These are phyloP conservation scores for Aureobasidium uvarum DNA, from an alignment of 2,329 filamentous ascomycete species.

Conservation along the genomic window DNA sequence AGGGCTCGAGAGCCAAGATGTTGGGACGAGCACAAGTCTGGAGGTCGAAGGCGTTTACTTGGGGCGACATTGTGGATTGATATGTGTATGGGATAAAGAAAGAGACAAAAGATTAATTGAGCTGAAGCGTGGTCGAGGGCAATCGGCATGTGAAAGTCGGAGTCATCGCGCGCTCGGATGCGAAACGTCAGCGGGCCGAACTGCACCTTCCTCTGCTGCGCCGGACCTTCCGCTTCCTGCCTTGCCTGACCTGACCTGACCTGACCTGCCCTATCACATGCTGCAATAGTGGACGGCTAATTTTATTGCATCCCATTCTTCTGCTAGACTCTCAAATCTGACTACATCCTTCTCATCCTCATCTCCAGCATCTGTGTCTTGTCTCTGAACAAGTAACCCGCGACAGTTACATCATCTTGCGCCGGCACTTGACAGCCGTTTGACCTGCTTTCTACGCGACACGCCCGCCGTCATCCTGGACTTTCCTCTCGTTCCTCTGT, in stretches of 20 bases:
- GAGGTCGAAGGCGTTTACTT: conserved; percentile 46
- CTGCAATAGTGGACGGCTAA: not conserved
- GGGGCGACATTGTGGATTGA: conserved; percentile 8
- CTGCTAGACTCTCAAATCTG: not conserved
- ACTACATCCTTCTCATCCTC: not conserved
- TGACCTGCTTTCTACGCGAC: not conserved
- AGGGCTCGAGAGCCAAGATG: conserved; percentile 54
- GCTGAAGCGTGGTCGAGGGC: not conserved
- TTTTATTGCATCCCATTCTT: not conserved
- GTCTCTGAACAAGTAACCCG: too few relatives aligned
- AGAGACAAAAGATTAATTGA: not conserved
- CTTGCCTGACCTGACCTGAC: not conserved
- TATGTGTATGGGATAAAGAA: not conserved
- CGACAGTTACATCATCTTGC: conserved; percentile 22
- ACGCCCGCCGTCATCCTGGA: not conserved
- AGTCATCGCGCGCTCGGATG: conserved; percentile 15
- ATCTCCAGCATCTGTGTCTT: not conserved
- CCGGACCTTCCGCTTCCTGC: conserved; percentile 3
- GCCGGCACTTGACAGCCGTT: conserved; percentile 7
- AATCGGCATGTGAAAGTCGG: conserved; percentile 23
- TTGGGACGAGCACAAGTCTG: conserved; percentile 53
- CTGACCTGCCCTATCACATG: conserved; percentile 10
- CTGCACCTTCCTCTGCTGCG: not conserved
- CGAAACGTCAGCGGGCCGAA: conserved; percentile 3
- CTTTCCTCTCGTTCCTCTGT: not conserved